phyloP scores from a whole-genome alignment of 2,329 filamentous ascomycete genomes.

The Mollisiaceae sp. region DNA sequence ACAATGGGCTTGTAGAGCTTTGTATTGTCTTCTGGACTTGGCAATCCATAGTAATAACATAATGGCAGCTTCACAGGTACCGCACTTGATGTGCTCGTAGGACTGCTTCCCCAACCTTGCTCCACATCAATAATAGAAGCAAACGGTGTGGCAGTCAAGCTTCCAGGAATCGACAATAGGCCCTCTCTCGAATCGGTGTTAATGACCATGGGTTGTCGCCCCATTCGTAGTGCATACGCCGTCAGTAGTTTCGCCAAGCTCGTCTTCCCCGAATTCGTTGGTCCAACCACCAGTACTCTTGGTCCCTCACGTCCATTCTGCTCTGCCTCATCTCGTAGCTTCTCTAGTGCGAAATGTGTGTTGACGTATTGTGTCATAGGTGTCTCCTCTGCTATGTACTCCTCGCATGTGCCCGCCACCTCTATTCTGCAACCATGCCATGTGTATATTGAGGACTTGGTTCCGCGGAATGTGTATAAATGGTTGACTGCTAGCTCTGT shows the following conservation, averaged over 20 bases:
- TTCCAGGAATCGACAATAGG: constrained; percentile 78
- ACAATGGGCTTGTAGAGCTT: constrained; percentile 75
- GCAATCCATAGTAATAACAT: constrained; percentile 85
- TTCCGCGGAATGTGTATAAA: constrained; percentile 79
- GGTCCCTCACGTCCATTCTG: constrained; percentile 64
- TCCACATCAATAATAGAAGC: constrained; percentile 87
- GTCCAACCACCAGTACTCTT: constrained; percentile 82
- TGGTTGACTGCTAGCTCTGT: constrained; percentile 86
- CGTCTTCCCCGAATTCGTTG: constrained; percentile 81
- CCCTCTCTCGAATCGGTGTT: constrained; percentile 86
- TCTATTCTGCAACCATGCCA: constrained; percentile 91
- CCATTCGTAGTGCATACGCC: constrained; percentile 77
- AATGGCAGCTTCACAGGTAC: constrained; percentile 91
- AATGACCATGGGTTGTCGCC: constrained; percentile 77
- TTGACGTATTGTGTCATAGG: constrained; percentile 83
- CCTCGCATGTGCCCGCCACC: constrained; percentile 61
- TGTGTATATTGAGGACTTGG: constrained; percentile 87
- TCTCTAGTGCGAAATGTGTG: constrained; percentile 84
- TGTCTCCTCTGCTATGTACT: constrained; percentile 78
- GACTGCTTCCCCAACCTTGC: constrained; percentile 87
- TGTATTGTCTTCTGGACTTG: constrained; percentile 73
- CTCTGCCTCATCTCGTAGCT: constrained; percentile 67
- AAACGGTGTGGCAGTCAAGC: constrained; percentile 84
- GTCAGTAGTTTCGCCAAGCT: constrained; percentile 78
- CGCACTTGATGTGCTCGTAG: constrained; percentile 85